These are phyloP conservation scores for Platanthera zijinensis DNA, from an alignment of 106 monocot genomes.

Conservation along the genomic window DNA sequence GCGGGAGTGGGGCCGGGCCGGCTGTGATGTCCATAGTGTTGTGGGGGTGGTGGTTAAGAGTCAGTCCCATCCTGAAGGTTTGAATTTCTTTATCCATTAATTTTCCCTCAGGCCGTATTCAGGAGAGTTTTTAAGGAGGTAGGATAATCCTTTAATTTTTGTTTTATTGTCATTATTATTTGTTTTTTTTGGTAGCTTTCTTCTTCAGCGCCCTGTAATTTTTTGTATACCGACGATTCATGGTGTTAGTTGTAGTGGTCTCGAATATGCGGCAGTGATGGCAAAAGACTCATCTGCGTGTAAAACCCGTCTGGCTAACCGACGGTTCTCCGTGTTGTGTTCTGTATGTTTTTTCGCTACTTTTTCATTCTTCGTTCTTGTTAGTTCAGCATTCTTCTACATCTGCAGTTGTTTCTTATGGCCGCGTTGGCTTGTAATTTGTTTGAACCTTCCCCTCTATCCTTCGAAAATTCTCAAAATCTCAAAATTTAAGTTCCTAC, in stretches of 20 bases:
- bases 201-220: background rate
- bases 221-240: background rate
- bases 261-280: no score
- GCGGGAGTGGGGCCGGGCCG: background rate
- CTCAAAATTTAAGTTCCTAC: no score
- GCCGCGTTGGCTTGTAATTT: no score
- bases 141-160: background rate
- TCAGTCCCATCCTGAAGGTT: background rate
- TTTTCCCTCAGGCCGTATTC: background rate
- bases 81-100: conserved; percentile 4
- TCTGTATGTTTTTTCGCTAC: no score
- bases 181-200: conserved; percentile 1
- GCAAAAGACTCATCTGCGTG: no score
- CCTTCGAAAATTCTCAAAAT: no score
- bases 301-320: no score
- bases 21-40: conserved; percentile 7
- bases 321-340: no score
- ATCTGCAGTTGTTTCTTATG: no score
- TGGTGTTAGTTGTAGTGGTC: background rate
- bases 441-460: no score
- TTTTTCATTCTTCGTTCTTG: no score
- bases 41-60: background rate
- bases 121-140: background rate
- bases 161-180: background rate
- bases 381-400: no score